These are phyloP conservation scores for Zasmidium citrigriseum DNA, from an alignment of 2,329 filamentous ascomycete species.

Conservation along the genomic window DNA sequence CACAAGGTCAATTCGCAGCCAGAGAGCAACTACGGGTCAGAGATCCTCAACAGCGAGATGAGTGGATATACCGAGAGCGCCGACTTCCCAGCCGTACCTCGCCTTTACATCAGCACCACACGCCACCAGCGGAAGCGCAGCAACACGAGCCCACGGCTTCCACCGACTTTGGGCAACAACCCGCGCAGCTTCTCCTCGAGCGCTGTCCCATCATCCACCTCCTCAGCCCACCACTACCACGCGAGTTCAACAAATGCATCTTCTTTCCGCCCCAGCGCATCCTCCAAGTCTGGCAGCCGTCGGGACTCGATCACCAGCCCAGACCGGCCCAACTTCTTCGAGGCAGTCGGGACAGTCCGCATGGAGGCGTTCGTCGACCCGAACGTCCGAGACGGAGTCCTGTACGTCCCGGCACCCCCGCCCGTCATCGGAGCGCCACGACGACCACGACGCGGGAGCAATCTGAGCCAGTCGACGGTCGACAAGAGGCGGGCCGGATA, in stretches of 20 bases:
- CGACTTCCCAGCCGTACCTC: slow-evolving; percentile 70
- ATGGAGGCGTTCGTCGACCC: slow-evolving; percentile 94
- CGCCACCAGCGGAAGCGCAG: slow-evolving; percentile 80
- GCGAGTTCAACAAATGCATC: slow-evolving; percentile 22
- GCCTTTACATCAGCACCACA: slow-evolving; percentile 63
- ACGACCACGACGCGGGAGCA: slow-evolving; percentile 28
- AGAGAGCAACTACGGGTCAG: slow-evolving; percentile 10
- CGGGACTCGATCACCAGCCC: slow-evolving; percentile 30
- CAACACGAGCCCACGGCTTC: slow-evolving; percentile 77
- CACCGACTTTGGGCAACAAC: slow-evolving; percentile 67
- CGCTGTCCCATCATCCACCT: slow-evolving; percentile 42
- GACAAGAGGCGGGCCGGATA: slow-evolving; percentile 35
- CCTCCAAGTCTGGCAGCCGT: slow-evolving; percentile 29
- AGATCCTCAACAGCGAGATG: slow-evolving; percentile 3
- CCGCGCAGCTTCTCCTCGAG: slow-evolving; percentile 68
- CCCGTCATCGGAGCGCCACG: slow-evolving; percentile 19
- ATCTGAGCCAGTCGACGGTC: slow-evolving; percentile 30
- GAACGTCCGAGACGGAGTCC: slow-evolving; percentile 31
- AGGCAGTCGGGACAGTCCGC: slow-evolving; percentile 84
- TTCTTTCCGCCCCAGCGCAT: slow-evolving; percentile 25
- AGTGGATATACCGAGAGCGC: slow-evolving; percentile 56
- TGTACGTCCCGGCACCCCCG: slow-evolving; percentile 34
- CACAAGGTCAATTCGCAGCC: slow-evolving; percentile 20
- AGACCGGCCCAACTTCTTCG: slow-evolving; percentile 65
- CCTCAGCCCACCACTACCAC: slow-evolving; percentile 17